These are phyloP conservation scores for Arachis hypogaea DNA, from an alignment of 306 rosid species.

Conservation along the genomic window DNA sequence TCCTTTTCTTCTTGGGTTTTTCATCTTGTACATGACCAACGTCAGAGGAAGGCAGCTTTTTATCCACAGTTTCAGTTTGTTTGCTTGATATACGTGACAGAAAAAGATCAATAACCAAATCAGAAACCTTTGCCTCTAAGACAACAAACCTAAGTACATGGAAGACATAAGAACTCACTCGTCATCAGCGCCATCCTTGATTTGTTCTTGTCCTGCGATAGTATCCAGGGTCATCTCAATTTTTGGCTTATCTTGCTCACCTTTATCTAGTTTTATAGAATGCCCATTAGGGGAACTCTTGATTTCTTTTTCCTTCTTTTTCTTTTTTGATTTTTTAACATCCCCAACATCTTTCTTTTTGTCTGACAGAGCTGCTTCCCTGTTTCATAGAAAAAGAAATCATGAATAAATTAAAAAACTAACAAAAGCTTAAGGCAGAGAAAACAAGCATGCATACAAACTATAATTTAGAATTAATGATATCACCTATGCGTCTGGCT, in stretches of 20 bases:
- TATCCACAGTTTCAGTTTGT: constrained; percentile 31
- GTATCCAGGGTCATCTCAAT: constrained; percentile 36
- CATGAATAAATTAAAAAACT: constrained; percentile 23
- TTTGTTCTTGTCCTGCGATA: constrained; percentile 32
- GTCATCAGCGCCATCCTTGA: constrained; percentile 36
- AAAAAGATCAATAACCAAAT: constrained; percentile 34
- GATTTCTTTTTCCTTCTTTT: constrained; percentile 19
- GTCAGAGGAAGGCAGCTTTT: constrained; percentile 37
- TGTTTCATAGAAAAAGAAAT: constrained; percentile 31
- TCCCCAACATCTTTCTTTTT: constrained; percentile 31
- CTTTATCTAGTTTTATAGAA: constrained; percentile 30
- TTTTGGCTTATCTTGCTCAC: constrained; percentile 33
- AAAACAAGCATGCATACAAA: constrained; percentile 20
- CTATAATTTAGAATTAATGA: constrained; percentile 19
- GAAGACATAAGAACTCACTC: constrained; percentile 43
- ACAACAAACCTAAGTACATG: constrained; percentile 17
- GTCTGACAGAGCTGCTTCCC: not conserved
- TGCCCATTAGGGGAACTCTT: constrained; percentile 30
- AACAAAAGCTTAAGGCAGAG: not conserved
- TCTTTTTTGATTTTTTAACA: constrained; percentile 40
- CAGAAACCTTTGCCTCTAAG: constrained; percentile 28
- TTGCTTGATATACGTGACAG: constrained; percentile 20
- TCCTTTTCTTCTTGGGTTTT: constrained; percentile 47
- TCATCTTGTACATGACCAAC: constrained; percentile 30
- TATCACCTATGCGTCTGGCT: constrained; percentile 47